These are phyloP conservation scores for Grosmannia huntii DNA, from an alignment of 2,329 filamentous ascomycete species.

Conservation along the genomic window DNA sequence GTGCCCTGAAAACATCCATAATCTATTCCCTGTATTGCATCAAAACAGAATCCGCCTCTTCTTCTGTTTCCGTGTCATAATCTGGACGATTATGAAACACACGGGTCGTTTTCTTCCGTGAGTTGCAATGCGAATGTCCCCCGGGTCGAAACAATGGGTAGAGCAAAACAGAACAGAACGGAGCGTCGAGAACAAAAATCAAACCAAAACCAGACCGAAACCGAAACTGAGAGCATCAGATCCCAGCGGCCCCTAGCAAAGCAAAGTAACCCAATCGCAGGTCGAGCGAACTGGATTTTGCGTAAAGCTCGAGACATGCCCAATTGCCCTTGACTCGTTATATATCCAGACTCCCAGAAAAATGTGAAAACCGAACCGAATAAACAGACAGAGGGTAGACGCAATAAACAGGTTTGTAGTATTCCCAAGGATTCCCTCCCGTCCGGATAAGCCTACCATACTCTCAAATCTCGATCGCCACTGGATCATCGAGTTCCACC, in stretches of 20 bases:
- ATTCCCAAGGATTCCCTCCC: neutral
- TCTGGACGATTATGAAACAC: neutral
- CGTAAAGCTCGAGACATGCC: neutral
- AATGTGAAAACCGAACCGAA: neutral
- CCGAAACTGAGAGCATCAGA: neutral
- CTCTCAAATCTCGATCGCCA: neutral
- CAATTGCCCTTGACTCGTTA: neutral
- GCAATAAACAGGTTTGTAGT: neutral
- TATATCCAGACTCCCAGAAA: neutral
- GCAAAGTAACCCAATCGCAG: neutral
- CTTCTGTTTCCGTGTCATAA: neutral
- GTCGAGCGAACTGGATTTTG: neutral
- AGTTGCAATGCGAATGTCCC: neutral
- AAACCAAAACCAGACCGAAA: neutral
- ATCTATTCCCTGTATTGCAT: neutral
- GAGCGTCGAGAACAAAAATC: neutral
- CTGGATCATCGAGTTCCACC: neutral
- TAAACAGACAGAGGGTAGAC: constrained; percentile 1
- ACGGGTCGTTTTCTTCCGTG: neutral
- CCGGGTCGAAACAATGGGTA: neutral
- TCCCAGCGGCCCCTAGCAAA: neutral
- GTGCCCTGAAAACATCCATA: neutral
- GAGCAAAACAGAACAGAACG: neutral
- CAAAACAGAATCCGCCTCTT: neutral
- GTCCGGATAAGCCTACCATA: neutral